Evolutionary conservation across 2,329 filamentous ascomycete genomes (phyloP).

Genomic region (Apiospora malaysiana): DNA sequence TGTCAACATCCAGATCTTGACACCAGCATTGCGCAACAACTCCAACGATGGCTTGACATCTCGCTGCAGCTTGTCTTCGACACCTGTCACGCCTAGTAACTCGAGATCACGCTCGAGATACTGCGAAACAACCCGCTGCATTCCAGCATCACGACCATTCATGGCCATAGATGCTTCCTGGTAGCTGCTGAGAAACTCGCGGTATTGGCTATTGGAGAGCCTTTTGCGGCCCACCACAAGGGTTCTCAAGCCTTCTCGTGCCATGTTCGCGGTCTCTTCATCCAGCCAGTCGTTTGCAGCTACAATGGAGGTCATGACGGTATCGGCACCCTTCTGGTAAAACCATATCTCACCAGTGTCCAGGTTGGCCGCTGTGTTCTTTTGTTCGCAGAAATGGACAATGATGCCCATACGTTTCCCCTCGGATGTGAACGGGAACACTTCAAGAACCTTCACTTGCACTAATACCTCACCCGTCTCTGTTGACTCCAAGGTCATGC

Average conservation of each 20-base stretch:
- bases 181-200: slow-evolving; percentile 77
- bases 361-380: slow-evolving; percentile 53
- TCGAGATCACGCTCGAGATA: slow-evolving; percentile 89
- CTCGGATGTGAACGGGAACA: slow-evolving; percentile 97
- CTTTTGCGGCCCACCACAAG: slow-evolving; percentile 93
- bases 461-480: slow-evolving; percentile 78
- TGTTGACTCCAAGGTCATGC: slow-evolving; percentile 81
- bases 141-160: slow-evolving; percentile 77
- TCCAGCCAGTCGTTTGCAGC: slow-evolving; percentile 98
- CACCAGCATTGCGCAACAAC: slow-evolving; percentile 91
- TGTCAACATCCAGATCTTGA: slow-evolving; percentile 99
- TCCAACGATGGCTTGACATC: slow-evolving; percentile 97
- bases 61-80: slow-evolving; percentile 94
- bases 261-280: slow-evolving; percentile 99
- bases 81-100: slow-evolving; percentile 93
- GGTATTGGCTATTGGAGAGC: slow-evolving; percentile 78
- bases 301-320: slow-evolving; percentile 96
- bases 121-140: slow-evolving; percentile 79
- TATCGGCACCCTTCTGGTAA: slow-evolving; percentile 97
- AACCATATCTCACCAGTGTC: slow-evolving; percentile 89
- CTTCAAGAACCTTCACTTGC: slow-evolving; percentile 85
- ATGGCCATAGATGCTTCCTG: slow-evolving; percentile 82
- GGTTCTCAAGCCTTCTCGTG: slow-evolving; percentile 90
- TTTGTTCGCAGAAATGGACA: slow-evolving; percentile 77
- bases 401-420: slow-evolving; percentile 98